Conservation (phyloP, 2,329 filamentous ascomycete genomes). For the Aspergillus neoniger region DNA sequence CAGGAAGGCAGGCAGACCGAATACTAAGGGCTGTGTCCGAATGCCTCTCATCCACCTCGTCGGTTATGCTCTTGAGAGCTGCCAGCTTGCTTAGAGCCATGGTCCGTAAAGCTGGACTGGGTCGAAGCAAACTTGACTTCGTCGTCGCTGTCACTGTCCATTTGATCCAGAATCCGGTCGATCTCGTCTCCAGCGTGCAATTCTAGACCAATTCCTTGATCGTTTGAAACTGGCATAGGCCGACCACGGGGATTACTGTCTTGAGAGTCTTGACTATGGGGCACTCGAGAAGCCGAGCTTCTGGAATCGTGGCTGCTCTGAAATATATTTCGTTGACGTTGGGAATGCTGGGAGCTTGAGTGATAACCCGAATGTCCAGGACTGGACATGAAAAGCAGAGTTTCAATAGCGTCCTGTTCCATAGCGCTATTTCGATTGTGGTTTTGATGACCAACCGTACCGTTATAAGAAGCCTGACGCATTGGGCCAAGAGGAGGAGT, state of each 20-base stretch:
- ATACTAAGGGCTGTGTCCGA: no score
- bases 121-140: slow-evolving; percentile 20
- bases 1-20: no score
- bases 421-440: slow-evolving; percentile 48
- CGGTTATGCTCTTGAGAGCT: background rate
- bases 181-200: slow-evolving; percentile 43
- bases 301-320: slow-evolving; percentile 31
- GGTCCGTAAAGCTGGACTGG: slow-evolving; percentile 1
- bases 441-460: slow-evolving; percentile 25
- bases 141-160: slow-evolving; percentile 43
- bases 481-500: slow-evolving; percentile 36
- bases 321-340: slow-evolving; percentile 21
- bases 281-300: slow-evolving; percentile 14
- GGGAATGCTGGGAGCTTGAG: slow-evolving; percentile 39
- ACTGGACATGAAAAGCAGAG: slow-evolving; percentile 53
- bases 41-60: background rate
- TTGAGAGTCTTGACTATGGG: slow-evolving; percentile 22
- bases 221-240: background rate
- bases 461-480: slow-evolving; percentile 26
- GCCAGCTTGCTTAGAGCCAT: background rate
- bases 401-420: slow-evolving; percentile 55
- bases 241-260: slow-evolving; percentile 12
- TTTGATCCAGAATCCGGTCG: slow-evolving; percentile 44
- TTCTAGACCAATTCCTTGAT: slow-evolving; percentile 27
- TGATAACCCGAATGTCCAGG: slow-evolving; percentile 51